Base-by-base conservation (phyloP, 2,329 filamentous ascomycete species). In the Zalaria obscura region DNA sequence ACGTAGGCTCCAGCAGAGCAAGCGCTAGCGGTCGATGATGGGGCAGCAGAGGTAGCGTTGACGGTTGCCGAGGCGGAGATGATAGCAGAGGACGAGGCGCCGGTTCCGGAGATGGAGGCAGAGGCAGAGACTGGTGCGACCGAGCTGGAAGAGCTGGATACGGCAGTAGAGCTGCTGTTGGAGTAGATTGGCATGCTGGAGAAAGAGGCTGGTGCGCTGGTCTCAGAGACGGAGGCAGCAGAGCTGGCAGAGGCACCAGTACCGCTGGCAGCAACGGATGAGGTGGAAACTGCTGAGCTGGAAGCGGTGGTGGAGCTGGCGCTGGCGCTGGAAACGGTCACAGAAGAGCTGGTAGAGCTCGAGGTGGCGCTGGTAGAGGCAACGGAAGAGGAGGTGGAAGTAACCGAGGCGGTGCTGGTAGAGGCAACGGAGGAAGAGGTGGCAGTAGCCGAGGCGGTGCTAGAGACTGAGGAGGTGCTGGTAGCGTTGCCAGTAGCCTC, bases 401-500 rank as follows among this genome's bases (percentile, higher is more conserved):
- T 27, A 5, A 36, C 33, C 35, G 37, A 27, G 34, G 35, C 40
- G 34, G 27, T 37, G 18, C 36, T 35, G 40, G 8, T 25, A 9
- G 35, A 18, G 11, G 35, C 35, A 36, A 18, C 25, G 35, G 35
- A 36, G 29, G 29, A 32, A 32, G 29, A 7, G 29, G 29, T 7
- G 29, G 7, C n/a, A n/a, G 29, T 32, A 7, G 45, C 38, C 10
- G 33, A 28, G 25, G 45, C 38, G 25, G 42, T 38, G 37, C 45
- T 45, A 39, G 42, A 36, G 28, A 32, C 37, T 2, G 40, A 40
- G 27, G 27, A 35, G 8, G 45, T 45, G 39, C 49, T 46, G 41
- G 52, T 43, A 25, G 35, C 39, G 5, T 40, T 44, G 25, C 50
- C 48, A 27, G 43, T 38, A 11, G 47, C 40, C 11, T 41, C 45